These are phyloP conservation scores for Aphanomyces astaci DNA, from an alignment of 352 stramenopile species.

Conservation along the genomic window DNA sequence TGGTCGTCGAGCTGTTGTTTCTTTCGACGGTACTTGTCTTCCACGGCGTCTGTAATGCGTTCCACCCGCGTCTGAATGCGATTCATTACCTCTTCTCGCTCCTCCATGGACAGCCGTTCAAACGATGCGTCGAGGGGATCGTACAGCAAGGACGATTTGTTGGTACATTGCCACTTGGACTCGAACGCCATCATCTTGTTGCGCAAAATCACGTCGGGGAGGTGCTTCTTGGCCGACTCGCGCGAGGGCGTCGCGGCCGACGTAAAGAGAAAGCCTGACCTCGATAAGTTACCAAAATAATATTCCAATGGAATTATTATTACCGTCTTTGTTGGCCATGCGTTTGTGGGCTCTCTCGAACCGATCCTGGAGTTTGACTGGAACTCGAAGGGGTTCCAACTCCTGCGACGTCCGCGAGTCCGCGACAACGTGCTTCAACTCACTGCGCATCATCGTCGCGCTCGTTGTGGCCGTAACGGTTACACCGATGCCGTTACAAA, in stretches of 20 bases:
- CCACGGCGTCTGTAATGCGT: constrained; percentile 43
- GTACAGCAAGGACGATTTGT: constrained; percentile 38
- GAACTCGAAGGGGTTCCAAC: constrained; percentile 50
- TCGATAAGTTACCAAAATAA: neutral
- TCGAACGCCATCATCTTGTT: constrained; percentile 80
- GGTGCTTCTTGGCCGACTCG: constrained; percentile 25
- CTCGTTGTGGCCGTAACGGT: neutral
- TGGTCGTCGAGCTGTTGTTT: constrained; percentile 47
- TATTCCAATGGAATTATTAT: neutral
- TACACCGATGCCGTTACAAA: neutral
- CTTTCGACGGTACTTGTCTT: constrained; percentile 44
- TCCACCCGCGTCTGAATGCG: constrained; percentile 64
- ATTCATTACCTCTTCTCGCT: constrained; percentile 66
- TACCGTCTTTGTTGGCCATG: constrained; percentile 59
- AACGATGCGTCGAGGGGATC: constrained; percentile 51
- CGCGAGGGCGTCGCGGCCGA: neutral
- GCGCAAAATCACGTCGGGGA: constrained; percentile 58
- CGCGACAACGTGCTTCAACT: neutral
- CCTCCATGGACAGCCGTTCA: constrained; percentile 47
- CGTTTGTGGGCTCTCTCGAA: constrained; percentile 54
- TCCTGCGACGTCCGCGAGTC: constrained; percentile 52
- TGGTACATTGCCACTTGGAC: constrained; percentile 38
- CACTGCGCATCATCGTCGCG: neutral
- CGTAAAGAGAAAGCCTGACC: neutral
- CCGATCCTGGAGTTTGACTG: constrained; percentile 50